phyloP scores from a whole-genome alignment of 352 stramenopile genomes.

The Plasmopara viticola region DNA sequence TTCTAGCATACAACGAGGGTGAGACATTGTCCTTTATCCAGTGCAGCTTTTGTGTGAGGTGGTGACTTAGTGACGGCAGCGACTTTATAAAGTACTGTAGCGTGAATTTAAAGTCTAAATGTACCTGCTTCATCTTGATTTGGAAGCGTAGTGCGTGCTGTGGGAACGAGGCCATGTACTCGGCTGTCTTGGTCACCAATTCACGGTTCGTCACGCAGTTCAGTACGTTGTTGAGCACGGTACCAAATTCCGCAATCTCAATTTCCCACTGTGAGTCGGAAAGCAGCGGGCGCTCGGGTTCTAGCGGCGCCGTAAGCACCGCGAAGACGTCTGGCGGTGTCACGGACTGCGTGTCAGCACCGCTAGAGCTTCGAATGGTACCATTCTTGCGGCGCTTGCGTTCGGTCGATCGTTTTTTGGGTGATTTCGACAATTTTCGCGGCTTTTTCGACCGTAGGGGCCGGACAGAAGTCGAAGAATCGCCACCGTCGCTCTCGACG shows the following conservation, averaged over 20 bases:
- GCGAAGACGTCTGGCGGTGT: slow-evolving; percentile 5
- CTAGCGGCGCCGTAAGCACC: neutral
- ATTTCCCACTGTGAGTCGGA: slow-evolving; percentile 60
- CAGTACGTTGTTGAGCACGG: slow-evolving; percentile 67
- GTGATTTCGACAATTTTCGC: slow-evolving; percentile 8
- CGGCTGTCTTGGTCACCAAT: slow-evolving; percentile 66
- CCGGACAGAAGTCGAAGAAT: slow-evolving; percentile 7
- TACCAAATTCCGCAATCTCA: slow-evolving; percentile 71
- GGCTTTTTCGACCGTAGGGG: slow-evolving; percentile 10
- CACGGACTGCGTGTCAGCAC: slow-evolving; percentile 9
- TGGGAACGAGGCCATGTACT: slow-evolving; percentile 66
- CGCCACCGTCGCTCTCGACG: slow-evolving; percentile 2
- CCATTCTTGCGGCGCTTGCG: slow-evolving; percentile 19
- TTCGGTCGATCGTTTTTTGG: slow-evolving; percentile 4
- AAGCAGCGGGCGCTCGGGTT: slow-evolving; percentile 33
- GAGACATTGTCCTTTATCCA: neutral
- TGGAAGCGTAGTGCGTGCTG: slow-evolving; percentile 74
- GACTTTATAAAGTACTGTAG: slow-evolving; percentile 15
- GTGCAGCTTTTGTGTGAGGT: slow-evolving; percentile 4
- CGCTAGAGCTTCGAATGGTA: slow-evolving; percentile 7
- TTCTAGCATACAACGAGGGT: neutral
- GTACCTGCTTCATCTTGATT: slow-evolving; percentile 87
- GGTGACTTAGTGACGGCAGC: slow-evolving; percentile 13
- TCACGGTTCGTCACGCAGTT: slow-evolving; percentile 60
- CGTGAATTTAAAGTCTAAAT: slow-evolving; percentile 15